Conservation (phyloP, 2,329 filamentous ascomycete genomes). For the Aureobasidium sp. region DNA sequence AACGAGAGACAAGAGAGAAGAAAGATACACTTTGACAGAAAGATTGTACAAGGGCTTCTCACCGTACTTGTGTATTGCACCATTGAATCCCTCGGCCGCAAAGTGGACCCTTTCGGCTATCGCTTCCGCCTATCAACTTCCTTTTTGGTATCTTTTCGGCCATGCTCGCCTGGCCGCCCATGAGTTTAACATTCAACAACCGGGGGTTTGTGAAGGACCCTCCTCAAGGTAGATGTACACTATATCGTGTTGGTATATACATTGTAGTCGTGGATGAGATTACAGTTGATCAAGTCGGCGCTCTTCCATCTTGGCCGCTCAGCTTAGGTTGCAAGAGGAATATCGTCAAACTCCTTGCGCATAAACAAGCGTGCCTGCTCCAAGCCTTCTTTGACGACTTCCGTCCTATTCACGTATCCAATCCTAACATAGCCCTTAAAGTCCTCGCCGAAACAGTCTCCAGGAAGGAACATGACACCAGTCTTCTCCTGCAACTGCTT, state of each 20-base stretch:
- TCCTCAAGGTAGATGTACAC: not conserved
- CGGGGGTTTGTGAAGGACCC: not conserved
- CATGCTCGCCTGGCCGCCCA: not conserved
- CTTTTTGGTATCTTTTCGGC: not conserved
- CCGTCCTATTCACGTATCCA: conserved; percentile 65
- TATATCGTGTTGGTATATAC: not conserved
- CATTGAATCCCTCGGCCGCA: not conserved
- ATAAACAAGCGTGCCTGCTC: conserved; percentile 46
- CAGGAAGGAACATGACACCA: conserved; percentile 68
- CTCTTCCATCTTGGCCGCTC: not conserved
- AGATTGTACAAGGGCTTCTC: not conserved
- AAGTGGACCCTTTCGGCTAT: not conserved
- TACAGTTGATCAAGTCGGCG: not conserved
- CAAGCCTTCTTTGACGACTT: conserved; percentile 58
- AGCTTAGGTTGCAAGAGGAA: conserved; percentile 26
- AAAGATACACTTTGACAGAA: not conserved
- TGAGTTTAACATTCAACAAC: not conserved
- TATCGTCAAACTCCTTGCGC: conserved; percentile 46
- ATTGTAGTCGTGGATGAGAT: not conserved
- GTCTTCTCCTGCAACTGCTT: conserved; percentile 57
- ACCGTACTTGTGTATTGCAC: not conserved
- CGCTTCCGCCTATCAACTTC: conserved; percentile 7
- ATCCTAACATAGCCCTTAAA: conserved; percentile 70
- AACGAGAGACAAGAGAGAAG: not conserved
- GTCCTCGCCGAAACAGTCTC: conserved; percentile 61